These are phyloP conservation scores for Sisymbrium altissimum DNA, from an alignment of 345 rosid species.

Conservation along the genomic window DNA sequence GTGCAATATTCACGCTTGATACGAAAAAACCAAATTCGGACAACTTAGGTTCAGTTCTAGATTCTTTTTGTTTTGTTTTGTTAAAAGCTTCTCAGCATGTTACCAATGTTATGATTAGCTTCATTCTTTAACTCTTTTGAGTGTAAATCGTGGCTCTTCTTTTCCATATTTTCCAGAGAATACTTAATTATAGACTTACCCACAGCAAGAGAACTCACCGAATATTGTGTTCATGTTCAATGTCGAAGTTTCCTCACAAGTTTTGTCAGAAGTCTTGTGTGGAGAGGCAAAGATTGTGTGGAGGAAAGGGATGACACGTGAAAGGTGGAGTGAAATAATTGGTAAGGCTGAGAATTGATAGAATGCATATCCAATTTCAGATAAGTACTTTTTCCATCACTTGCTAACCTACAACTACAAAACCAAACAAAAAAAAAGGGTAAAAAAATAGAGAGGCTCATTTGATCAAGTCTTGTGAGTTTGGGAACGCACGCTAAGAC, in stretches of 20 bases:
- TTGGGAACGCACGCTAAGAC: conserved; percentile 16
- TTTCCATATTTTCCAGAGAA: conserved; percentile 15
- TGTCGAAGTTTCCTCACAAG: too few relatives aligned
- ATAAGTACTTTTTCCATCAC: conserved; percentile 15
- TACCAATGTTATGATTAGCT: conserved; percentile 33
- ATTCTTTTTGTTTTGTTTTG: conserved; percentile 1
- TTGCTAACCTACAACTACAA: neutral
- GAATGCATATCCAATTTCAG: conserved; percentile 38
- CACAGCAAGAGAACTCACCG: neutral
- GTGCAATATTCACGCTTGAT: conserved; percentile 66
- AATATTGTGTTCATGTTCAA: neutral
- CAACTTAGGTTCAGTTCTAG: conserved; percentile 24
- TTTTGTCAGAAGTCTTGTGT: neutral
- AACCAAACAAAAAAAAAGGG: neutral
- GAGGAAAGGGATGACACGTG: conserved; percentile 26
- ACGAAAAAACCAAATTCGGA: neutral
- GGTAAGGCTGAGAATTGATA: conserved; percentile 35
- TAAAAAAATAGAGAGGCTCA: neutral
- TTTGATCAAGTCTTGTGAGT: neutral
- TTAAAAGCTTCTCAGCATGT: conserved; percentile 25
- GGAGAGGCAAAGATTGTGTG: neutral
- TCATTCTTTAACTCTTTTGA: conserved; percentile 22
- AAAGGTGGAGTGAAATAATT: conserved; percentile 56
- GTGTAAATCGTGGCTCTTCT: conserved; percentile 40
- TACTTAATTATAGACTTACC: neutral